Evolutionary conservation across 2,329 filamentous ascomycete genomes (phyloP).

Genomic region (Mariannaea elegans): DNA sequence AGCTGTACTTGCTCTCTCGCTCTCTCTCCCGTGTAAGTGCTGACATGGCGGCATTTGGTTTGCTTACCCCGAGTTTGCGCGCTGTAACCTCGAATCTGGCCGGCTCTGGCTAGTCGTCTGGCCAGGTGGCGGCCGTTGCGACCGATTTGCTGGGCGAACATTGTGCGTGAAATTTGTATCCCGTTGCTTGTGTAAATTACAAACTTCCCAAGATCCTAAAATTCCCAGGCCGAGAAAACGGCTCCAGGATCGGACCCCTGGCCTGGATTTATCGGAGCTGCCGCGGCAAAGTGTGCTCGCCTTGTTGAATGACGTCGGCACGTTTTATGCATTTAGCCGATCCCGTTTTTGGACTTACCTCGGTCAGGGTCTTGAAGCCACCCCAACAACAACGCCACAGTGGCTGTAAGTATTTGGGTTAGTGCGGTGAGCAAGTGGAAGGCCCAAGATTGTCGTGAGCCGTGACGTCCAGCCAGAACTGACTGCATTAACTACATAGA

Average conservation of each 20-base stretch:
- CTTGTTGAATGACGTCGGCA: constrained; percentile 28
- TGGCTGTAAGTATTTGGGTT: too few species aligned
- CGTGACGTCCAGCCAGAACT: too few species aligned
- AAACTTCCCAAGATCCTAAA: background rate
- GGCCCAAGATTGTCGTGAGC: too few species aligned
- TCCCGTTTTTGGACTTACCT: background rate
- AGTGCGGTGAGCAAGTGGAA: too few species aligned
- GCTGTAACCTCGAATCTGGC: constrained; percentile 39
- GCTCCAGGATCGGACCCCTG: background rate
- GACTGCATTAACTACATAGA: too few species aligned
- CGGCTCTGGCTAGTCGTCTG: constrained; percentile 28
- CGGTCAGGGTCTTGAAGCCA: too few species aligned
- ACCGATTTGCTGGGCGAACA: constrained; percentile 38
- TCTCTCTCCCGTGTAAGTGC: constrained; percentile 5
- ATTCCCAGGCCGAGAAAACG: background rate
- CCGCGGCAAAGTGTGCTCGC: constrained; percentile 34
- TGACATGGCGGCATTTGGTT: background rate
- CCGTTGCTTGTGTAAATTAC: background rate
- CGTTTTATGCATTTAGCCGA: constrained; percentile 31
- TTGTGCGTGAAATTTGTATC: constrained; percentile 5
- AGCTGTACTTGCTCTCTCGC: constrained; percentile 8
- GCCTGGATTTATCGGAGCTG: constrained; percentile 32
- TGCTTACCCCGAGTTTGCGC: constrained; percentile 35
- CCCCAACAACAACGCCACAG: too few species aligned
- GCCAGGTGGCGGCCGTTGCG: constrained; percentile 36